A percentile compares a stretch with the other conserved stretches of the same genome.
Conservation (phyloP, 148 eudicot species). For the Diospyros kaki region DNA sequence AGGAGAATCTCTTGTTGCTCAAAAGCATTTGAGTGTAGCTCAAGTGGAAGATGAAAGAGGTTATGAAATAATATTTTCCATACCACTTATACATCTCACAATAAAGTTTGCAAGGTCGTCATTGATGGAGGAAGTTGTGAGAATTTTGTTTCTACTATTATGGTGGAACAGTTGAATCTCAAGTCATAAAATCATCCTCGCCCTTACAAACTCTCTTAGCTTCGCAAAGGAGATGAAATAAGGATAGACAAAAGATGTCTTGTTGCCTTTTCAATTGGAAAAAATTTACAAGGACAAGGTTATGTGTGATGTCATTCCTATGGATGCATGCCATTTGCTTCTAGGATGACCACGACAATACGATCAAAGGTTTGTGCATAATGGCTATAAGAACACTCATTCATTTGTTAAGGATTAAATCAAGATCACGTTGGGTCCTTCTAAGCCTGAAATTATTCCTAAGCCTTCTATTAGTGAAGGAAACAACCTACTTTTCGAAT, state of each 20-base stretch:
- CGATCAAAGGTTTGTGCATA: background rate
- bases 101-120: background rate
- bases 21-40: background rate
- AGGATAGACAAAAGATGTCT: background rate
- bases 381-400: too few relatives aligned
- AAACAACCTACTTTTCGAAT: too few relatives aligned
- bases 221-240: background rate
- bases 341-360: background rate
- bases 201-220: background rate
- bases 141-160: background rate
- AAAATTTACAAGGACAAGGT: too few relatives aligned
- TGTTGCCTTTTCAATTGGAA: background rate
- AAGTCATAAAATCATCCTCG: background rate
- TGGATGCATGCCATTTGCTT: background rate
- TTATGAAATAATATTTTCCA: slow-evolving; percentile 12
- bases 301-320: background rate
- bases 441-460: background rate
- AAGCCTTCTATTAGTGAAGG: background rate
- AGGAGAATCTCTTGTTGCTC: slow-evolving; percentile 15
- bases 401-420: background rate
- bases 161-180: background rate
- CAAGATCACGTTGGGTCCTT: background rate
- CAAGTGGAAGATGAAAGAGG: slow-evolving; percentile 8
- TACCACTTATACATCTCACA: background rate
- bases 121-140: background rate